These are phyloP conservation scores for Pulveroboletus sp. DNA, from an alignment of 768 basidiomycete genomes.

Conservation along the genomic window DNA sequence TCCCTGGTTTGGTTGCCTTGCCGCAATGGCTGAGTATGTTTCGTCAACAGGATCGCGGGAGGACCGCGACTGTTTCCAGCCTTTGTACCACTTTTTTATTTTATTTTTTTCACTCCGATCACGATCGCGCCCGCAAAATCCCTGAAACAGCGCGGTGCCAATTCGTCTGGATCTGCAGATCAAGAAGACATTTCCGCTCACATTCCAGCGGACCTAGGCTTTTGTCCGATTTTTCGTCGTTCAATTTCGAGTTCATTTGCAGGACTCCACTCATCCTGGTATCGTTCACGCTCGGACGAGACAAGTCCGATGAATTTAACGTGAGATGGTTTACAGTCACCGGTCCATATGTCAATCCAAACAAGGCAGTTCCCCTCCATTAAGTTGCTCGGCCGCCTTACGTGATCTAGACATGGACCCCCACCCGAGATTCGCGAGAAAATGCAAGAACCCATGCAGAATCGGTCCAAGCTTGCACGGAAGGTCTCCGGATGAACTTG, in stretches of 20 bases:
- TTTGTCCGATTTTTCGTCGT: background rate
- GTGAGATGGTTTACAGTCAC: background rate
- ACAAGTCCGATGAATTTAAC: background rate
- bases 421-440: conserved; percentile 2
- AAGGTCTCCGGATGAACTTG: background rate
- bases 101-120: conserved; percentile 17
- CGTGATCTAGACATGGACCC: conserved; percentile 8
- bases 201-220: conserved; percentile 1
- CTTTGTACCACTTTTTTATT: background rate
- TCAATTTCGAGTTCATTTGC: conserved; percentile 2
- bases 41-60: conserved; percentile 1
- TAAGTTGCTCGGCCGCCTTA: conserved; percentile 7
- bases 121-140: conserved; percentile 12
- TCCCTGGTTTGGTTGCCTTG: background rate
- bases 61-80: background rate
- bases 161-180: conserved; percentile 14
- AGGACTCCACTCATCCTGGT: background rate
- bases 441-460: background rate
- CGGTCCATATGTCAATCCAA: background rate
- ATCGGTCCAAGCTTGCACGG: background rate
- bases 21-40: background rate
- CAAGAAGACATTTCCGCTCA: conserved; percentile 3
- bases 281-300: background rate
- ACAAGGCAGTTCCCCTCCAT: background rate
- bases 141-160: conserved; percentile 10